Evolutionary conservation across 2,329 filamentous ascomycete genomes (phyloP).

Genomic region (Penicillium aurantiogriseum): DNA sequence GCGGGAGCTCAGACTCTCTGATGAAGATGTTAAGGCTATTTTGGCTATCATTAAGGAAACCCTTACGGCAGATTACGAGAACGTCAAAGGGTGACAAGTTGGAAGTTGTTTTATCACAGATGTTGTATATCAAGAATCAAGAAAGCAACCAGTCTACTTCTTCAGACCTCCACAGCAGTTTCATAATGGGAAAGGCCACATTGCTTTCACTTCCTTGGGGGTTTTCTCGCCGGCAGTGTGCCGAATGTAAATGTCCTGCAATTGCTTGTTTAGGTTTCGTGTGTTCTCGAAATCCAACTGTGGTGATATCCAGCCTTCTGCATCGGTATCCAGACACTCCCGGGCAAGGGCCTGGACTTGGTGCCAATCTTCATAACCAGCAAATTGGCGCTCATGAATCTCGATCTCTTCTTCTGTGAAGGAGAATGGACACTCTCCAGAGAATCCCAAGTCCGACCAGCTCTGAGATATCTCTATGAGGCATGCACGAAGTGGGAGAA

Average conservation of each 20-base stretch:
- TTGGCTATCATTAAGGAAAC: constrained; percentile 38
- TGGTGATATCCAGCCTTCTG: neutral
- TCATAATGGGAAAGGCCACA: neutral
- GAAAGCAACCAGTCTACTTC: neutral
- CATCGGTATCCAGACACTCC: neutral
- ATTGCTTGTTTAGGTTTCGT: neutral
- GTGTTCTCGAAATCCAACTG: neutral
- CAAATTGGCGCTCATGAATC: neutral
- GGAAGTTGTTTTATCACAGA: neutral
- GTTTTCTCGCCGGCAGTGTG: neutral
- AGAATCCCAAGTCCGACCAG: neutral
- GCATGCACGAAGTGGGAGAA: neutral
- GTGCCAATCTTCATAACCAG: neutral
- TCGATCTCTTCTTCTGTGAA: neutral
- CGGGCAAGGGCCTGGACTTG: neutral
- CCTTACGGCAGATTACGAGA: constrained; percentile 24
- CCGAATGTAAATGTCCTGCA: neutral
- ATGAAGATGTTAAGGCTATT: constrained; percentile 39
- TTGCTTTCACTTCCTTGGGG: neutral
- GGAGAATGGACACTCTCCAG: neutral
- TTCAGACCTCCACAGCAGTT: neutral
- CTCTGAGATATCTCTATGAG: neutral
- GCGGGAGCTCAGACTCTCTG: constrained; percentile 40
- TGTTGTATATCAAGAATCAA: neutral
- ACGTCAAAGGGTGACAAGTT: constrained; percentile 4